A percentile compares a stretch with the other conserved stretches of the same genome.
Conservation (phyloP, 768 basidiomycete species). For the Lanmaoa pseudosensibilis region DNA sequence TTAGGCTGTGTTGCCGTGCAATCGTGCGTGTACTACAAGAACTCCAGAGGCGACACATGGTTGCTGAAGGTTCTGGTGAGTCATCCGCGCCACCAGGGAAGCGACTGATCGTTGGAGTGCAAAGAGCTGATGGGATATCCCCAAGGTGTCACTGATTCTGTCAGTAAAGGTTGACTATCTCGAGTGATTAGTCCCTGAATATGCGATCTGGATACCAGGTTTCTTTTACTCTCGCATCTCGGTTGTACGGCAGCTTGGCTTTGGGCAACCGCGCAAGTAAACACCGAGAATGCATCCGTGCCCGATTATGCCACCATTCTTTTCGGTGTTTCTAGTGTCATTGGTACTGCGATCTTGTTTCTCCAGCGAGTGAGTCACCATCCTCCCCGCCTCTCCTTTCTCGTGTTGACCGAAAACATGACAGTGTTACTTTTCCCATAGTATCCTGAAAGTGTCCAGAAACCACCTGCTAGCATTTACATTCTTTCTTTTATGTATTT, state of each 20-base stretch:
- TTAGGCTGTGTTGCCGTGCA: conserved; percentile 28
- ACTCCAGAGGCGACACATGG: conserved; percentile 15
- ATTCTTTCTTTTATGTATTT: conserved; percentile 16
- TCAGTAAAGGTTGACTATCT: conserved; percentile 7
- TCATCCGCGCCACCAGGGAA: background rate
- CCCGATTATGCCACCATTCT: conserved; percentile 15
- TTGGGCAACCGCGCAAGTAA: conserved; percentile 15
- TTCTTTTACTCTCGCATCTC: conserved; percentile 18
- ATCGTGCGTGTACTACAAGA: conserved; percentile 28
- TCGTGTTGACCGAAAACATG: background rate
- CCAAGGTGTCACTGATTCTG: conserved; percentile 20
- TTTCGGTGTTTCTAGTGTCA: conserved; percentile 19
- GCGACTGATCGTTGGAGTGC: background rate
- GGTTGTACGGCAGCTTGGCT: conserved; percentile 20
- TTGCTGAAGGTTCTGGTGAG: conserved; percentile 19
- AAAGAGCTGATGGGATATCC: conserved; percentile 1
- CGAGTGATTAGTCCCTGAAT: conserved; percentile 6
- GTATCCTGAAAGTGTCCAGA: conserved; percentile 16
- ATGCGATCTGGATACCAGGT: conserved; percentile 1
- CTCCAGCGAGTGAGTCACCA: conserved; percentile 14
- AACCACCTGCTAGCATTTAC: conserved; percentile 14
- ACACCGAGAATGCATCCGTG: background rate
- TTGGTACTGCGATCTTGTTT: conserved; percentile 15
- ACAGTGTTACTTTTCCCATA: conserved; percentile 24
- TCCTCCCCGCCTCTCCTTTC: background rate